Evolutionary conservation across 192 early-diverging fungal genomes (phyloP), one percentile per base, ranked within the genome.

Genomic region (Linnemannia hyalina): DNA sequence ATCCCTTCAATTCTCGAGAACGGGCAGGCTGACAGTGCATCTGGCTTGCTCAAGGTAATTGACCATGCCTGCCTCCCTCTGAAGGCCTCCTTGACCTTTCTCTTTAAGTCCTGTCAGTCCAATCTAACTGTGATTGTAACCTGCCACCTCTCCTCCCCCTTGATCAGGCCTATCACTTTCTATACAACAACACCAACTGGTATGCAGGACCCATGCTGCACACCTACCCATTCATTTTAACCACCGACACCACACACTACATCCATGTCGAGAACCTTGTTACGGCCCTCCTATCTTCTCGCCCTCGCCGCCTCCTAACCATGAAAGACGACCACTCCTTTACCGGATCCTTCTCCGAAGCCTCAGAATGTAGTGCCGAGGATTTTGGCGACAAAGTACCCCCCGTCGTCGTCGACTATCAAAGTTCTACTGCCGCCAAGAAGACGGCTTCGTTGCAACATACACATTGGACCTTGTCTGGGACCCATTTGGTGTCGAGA

Each of bases 161-260:
- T 70, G 36, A 32, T 8, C 81, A 86, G 84, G 75, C 84, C 0
- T 86, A 81, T 42, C 71, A 86, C 36, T 86, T 86, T 60, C n/a
- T 86, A 20, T 81, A 86, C 79, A 86, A 86, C 60, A 86, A 86
- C 72, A 81, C 84, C 41, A 80, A 81, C 23, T 81, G 77, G 84
- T 73, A 78, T 60, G 84, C 84, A 26, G 84, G 84, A 44, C 84
- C 84, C 4, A 77, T 81, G 26, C 55, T 81, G n/a, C 75, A 77
- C 4, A 80, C 79, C 36, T 81, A 86, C 23, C 79, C 84, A 1
- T 86, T 80, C 57, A 74, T 86, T 5, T 68, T 86, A 6, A 81
- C 74, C n/a, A 86, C 79, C 6, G 84, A 86, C 47, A 86, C 84
- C 22, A 86, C 84, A 1, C 84, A 86, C 20, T 86, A 81, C 36